Evolutionary conservation across 352 stramenopile species (phyloP).

Genomic region (Globisporangium canariense): DNA sequence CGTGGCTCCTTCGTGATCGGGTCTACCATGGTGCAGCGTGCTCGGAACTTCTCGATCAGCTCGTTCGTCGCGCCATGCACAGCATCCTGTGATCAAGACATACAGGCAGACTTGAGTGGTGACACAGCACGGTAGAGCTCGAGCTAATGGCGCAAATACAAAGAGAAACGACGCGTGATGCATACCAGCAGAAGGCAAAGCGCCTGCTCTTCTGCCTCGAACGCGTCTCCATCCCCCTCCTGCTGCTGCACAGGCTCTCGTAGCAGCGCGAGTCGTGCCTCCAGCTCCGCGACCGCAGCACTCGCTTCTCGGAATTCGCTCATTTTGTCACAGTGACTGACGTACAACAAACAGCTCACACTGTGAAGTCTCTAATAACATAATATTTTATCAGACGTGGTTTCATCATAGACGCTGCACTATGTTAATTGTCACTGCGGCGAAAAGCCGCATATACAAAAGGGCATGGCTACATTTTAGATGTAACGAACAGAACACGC

Average conservation of each 20-base stretch:
- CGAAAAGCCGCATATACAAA: too few relatives aligned
- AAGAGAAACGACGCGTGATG: neutral
- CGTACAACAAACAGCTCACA: too few relatives aligned
- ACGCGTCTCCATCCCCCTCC: neutral
- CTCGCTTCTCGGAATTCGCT: slow-evolving; percentile 50
- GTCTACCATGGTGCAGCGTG: slow-evolving; percentile 54
- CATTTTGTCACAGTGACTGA: slow-evolving; percentile 26
- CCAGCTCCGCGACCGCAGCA: slow-evolving; percentile 38
- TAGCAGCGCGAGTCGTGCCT: slow-evolving; percentile 32
- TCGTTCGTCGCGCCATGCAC: slow-evolving; percentile 28
- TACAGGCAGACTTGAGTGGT: neutral
- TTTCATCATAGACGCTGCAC: too few relatives aligned
- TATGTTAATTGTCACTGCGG: too few relatives aligned
- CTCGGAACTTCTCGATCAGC: slow-evolving; percentile 52
- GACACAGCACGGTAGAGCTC: neutral
- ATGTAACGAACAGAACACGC: neutral
- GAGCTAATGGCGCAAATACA: neutral
- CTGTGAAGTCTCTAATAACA: too few relatives aligned
- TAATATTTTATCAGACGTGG: too few relatives aligned
- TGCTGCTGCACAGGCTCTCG: slow-evolving; percentile 6
- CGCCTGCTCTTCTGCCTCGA: neutral
- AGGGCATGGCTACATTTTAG: too few relatives aligned
- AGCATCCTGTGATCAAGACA: slow-evolving; percentile 19
- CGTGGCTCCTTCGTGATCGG: slow-evolving; percentile 67
- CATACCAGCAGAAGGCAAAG: slow-evolving; percentile 10